Percentiles rank a stretch among this genome's conserved stretches.
phyloP scores from a whole-genome alignment of 305 asterid species.

The Euphrasia arctica region DNA sequence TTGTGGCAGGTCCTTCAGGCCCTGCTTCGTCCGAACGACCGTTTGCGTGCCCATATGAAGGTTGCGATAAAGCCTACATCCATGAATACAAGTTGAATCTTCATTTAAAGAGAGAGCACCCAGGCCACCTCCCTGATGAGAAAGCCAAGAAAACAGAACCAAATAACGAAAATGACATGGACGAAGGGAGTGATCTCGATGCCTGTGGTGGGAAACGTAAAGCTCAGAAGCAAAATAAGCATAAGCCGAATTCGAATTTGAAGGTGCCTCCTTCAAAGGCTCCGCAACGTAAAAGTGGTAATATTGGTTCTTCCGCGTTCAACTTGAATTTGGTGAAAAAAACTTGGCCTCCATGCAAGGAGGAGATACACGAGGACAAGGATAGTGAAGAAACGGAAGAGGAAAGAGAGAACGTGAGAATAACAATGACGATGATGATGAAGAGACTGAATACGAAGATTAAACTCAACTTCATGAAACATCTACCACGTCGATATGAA shows the following conservation, averaged over 20 bases:
- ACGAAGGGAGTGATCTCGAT: constrained; percentile 81
- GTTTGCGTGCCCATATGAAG: constrained; percentile 82
- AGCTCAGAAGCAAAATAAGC: constrained; percentile 58
- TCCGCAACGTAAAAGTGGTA: constrained; percentile 46
- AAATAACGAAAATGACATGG: constrained; percentile 18
- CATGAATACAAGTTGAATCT: constrained; percentile 98
- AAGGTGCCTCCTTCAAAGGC: constrained; percentile 79
- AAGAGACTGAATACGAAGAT: constrained; percentile 92
- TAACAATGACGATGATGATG: constrained; percentile 60
- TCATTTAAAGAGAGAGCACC: constrained; percentile 89
- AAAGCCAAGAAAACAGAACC: constrained; percentile 49
- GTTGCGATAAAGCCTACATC: constrained; percentile 97
- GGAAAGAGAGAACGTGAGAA: constrained; percentile 73
- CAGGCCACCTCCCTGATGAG: constrained; percentile 85
- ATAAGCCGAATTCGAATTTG: constrained; percentile 50
- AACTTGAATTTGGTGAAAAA: constrained; percentile 49
- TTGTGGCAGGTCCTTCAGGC: constrained; percentile 35
- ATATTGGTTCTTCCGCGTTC: constrained; percentile 30
- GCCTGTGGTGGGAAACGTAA: constrained; percentile 51
- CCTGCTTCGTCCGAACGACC: constrained; percentile 85
- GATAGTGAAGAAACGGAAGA: constrained; percentile 99
- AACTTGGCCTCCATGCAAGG: constrained; percentile 48
- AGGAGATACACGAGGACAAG: constrained; percentile 65
- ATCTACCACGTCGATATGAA: no score
- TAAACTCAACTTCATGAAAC: constrained; percentile 23